phyloP scores from a whole-genome alignment of 2,329 filamentous ascomycete species.

The Calonectria henricotiae region DNA sequence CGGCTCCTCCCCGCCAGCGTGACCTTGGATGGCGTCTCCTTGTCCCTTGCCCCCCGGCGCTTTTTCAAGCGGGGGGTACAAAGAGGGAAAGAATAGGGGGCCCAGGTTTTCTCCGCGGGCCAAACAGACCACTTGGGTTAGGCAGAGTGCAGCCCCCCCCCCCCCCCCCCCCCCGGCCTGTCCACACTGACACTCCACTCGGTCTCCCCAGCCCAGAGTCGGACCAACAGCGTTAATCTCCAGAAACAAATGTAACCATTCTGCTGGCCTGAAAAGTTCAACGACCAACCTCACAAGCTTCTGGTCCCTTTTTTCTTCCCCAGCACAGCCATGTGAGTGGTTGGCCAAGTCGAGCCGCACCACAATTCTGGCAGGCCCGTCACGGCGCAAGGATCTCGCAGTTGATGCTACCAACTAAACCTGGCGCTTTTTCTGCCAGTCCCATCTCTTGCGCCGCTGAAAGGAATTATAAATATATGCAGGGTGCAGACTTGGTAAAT shows the following conservation, averaged over 20 bases:
- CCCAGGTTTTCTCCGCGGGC: too few species aligned
- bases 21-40: too few species aligned
- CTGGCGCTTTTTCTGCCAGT: neutral
- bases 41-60: too few species aligned
- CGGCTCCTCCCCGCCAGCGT: too few species aligned
- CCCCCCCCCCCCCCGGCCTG: too few species aligned
- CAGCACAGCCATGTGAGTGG: neutral
- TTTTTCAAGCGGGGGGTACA: too few species aligned
- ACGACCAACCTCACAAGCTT: neutral
- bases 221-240: slow-evolving; percentile 13
- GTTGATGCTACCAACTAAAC: neutral
- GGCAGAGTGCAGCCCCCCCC: too few species aligned
- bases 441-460: neutral
- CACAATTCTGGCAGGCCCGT: neutral
- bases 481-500: neutral
- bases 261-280: neutral
- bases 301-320: neutral
- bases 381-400: neutral
- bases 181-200: slow-evolving; percentile 10
- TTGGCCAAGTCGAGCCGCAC: neutral
- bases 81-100: too few species aligned
- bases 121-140: too few species aligned
- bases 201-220: neutral
- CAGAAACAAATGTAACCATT: slow-evolving; percentile 2
- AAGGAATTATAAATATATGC: slow-evolving; percentile 23